Evolutionary conservation across 1,139 yeast species (phyloP), one percentile per base, ranked within the genome.

Genomic region (Geotrichum cucujoidarum): DNA sequence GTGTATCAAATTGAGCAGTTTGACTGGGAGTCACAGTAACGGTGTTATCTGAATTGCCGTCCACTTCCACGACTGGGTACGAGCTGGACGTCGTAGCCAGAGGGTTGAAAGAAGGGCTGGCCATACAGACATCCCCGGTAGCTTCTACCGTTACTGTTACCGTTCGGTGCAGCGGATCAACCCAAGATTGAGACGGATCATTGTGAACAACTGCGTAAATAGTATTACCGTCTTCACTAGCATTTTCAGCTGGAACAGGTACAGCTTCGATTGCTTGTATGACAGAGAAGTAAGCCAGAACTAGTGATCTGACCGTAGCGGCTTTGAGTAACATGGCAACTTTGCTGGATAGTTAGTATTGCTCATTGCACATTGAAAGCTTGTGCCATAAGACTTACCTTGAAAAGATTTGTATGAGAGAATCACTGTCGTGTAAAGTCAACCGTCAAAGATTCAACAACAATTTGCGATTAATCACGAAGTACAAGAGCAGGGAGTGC

Each of bases 51-150:
- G 38, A 32, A 24, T 40, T 34, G 16, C 45, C 45, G 22, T 34
- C 45, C 10, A 42, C 45, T 24, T 42, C 27, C n/a, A 42, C 45
- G 21, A 42, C 39, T 16, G 39, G 45, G 22, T 42, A 42, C 14
- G 21, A n/a, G 20, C 5, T 16, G 16, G 13, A 17, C 5, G 24
- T 17, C 4, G 40, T 18, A 5, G 14, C 10, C 16, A 21, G 13
- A 6, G 20, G 20, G 30, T 10, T 36, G n/a, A 4, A 27, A 20
- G 29, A 36, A 21, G 38, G 13, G 18, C 14, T 34, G 16, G 39
- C 33, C 5, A 21, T 20, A 24, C 45, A 42, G 24, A 16, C 21
- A 20, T 30, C 42, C 13, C 33, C 45, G 3, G 20, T 17, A 21
- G 40, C 45, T 24, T 32, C 31, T 2, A 42, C 45, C 13, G 38